Base-by-base conservation (phyloP, 2,329 filamentous ascomycete genomes). In the Colletotrichum lini region DNA sequence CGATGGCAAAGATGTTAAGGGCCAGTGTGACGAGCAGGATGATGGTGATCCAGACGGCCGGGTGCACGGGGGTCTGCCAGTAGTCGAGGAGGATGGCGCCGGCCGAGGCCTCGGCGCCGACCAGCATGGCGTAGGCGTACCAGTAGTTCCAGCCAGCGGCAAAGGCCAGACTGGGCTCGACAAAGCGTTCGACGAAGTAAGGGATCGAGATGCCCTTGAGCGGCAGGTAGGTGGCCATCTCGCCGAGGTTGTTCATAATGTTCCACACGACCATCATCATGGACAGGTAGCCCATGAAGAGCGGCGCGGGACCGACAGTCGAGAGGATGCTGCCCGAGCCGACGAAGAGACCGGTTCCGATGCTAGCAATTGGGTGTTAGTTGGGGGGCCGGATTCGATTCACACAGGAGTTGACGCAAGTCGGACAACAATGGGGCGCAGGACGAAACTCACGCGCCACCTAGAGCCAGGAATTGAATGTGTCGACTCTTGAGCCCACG, bases 231-330 rank as follows among this genome's bases (percentile, higher is more conserved):
- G 85, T 85, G 1, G 84, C 83, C 84, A 90, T 89, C 77, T 90
- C 88, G 10, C 83, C 87, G 10, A 89, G 80, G 70, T 81, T 76
- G 78, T 88, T 88, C 87, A 89, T 88, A 65, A 89, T 80, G 65
- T 83, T 80, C 83, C 85, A 89, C 35, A 89, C 86, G 12, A 89
- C 76, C 3, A 81, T 35, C 83, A 87, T 88, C 86, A 88, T 88
- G 73, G 82, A 83, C 8, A 88, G 75, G 79, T 94, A 95, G 30
- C 89, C 90, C 79, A 95, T 90, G 78, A 94, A 87, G 18, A 94
- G 82, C 0, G 92, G 91, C 6, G 91, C 92, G 3, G 90, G 90
- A 2, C 90, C 90, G 38, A 87, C 86, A 12, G 82, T 80, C 44
- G 85, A 82, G 63, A 92, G 81, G 63, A 90, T 89, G 69, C 81